Conservation (phyloP, 352 stramenopile species). For the Peronospora destructor region DNA sequence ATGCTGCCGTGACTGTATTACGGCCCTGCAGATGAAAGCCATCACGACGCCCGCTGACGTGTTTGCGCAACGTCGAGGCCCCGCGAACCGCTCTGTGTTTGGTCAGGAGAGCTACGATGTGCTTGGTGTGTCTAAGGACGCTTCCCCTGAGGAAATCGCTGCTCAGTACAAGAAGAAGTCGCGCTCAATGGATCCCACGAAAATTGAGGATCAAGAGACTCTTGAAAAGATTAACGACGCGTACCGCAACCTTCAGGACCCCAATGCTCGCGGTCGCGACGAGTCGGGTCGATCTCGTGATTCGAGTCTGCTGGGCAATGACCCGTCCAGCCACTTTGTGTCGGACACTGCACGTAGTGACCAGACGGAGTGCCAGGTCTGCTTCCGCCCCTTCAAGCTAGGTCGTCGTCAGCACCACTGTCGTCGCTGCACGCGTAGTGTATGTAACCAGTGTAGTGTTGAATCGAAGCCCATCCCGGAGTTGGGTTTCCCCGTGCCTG, state of each 20-base stretch:
- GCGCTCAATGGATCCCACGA: slow-evolving; percentile 54
- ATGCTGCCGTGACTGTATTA: slow-evolving; percentile 80
- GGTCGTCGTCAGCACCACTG: slow-evolving; percentile 78
- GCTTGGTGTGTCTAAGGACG: slow-evolving; percentile 59
- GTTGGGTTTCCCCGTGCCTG: slow-evolving; percentile 65
- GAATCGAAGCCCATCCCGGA: slow-evolving; percentile 79
- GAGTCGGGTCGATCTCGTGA: slow-evolving; percentile 57
- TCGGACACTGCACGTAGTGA: slow-evolving; percentile 73
- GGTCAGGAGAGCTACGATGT: slow-evolving; percentile 53
- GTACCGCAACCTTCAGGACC: slow-evolving; percentile 68
- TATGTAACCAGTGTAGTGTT: slow-evolving; percentile 81
- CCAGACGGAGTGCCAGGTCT: slow-evolving; percentile 86
- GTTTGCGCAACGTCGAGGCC: slow-evolving; percentile 71
- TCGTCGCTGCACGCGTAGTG: slow-evolving; percentile 75
- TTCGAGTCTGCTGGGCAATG: slow-evolving; percentile 35
- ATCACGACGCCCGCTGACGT: slow-evolving; percentile 83
- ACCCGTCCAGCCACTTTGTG: slow-evolving; percentile 40
- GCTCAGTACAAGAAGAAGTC: slow-evolving; percentile 71
- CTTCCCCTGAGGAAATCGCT: slow-evolving; percentile 64
- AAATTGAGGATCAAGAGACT: slow-evolving; percentile 55
- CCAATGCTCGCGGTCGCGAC: slow-evolving; percentile 40
- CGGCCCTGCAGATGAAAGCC: slow-evolving; percentile 75
- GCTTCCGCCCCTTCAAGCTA: slow-evolving; percentile 82
- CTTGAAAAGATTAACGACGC: slow-evolving; percentile 76
- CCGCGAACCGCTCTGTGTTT: slow-evolving; percentile 39